Evolutionary conservation across 192 early-diverging fungal genomes (phyloP).

Genomic region (Gorgonomyces haynaldii): DNA sequence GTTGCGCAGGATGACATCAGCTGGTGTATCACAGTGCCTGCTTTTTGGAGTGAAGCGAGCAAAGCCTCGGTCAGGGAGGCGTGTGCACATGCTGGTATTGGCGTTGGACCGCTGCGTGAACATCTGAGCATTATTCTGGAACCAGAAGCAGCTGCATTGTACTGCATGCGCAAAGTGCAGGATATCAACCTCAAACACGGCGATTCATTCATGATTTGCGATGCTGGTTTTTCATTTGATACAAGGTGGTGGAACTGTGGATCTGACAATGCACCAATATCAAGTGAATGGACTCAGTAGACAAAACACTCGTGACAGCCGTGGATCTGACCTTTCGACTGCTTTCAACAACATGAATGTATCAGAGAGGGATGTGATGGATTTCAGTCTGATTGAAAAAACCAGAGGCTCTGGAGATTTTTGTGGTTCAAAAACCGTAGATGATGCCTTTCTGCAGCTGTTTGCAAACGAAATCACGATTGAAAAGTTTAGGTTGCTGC

Average conservation of each 20-base stretch:
- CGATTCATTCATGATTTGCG: slow-evolving; percentile 13
- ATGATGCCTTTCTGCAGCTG: slow-evolving; percentile 8
- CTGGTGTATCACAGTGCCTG: slow-evolving; percentile 4
- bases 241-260: slow-evolving; percentile 12
- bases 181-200: slow-evolving; percentile 8
- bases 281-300: too few species aligned
- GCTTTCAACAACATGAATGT: too few species aligned
- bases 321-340: too few species aligned
- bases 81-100: slow-evolving; percentile 8
- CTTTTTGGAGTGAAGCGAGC: slow-evolving; percentile 13
- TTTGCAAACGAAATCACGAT: slow-evolving; percentile 4
- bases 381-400: neutral
- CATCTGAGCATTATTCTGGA: slow-evolving; percentile 10
- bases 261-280: slow-evolving; percentile 9
- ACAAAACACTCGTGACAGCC: too few species aligned
- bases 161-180: slow-evolving; percentile 6
- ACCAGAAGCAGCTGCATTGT: slow-evolving; percentile 15
- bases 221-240: slow-evolving; percentile 6
- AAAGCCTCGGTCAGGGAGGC: slow-evolving; percentile 6
- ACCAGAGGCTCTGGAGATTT: slow-evolving; percentile 3
- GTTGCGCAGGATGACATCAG: neutral
- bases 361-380: neutral
- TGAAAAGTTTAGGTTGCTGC: neutral
- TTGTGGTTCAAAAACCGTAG: slow-evolving; percentile 12
- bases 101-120: neutral